Conservation (phyloP, 2,329 filamentous ascomycete species). For the Eutypella sp. region DNA sequence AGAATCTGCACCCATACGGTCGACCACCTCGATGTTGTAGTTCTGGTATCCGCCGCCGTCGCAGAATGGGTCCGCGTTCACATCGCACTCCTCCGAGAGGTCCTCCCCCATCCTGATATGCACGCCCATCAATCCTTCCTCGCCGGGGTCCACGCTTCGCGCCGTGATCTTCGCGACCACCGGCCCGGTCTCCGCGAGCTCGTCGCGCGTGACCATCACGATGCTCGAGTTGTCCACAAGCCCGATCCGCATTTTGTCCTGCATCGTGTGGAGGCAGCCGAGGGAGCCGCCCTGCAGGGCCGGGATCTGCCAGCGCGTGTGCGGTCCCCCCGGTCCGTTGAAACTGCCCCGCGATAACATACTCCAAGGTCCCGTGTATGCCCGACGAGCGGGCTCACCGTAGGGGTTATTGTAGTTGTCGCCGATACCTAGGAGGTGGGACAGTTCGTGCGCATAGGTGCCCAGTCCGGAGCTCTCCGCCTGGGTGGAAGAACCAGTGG, state of each 20-base stretch:
- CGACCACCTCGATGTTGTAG: constrained; percentile 49
- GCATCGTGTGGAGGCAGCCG: constrained; percentile 47
- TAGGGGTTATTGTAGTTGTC: constrained; percentile 55
- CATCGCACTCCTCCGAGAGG: constrained; percentile 39
- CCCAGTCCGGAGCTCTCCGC: constrained; percentile 49
- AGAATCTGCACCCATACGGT: constrained; percentile 49
- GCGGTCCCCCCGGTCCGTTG: constrained; percentile 49
- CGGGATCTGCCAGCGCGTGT: constrained; percentile 48
- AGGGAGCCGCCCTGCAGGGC: constrained; percentile 42
- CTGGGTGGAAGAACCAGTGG: constrained; percentile 46
- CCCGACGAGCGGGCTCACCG: constrained; percentile 36
- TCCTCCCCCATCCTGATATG: constrained; percentile 42
- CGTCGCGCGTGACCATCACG: constrained; percentile 38
- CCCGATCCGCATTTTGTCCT: constrained; percentile 48
- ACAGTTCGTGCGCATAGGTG: constrained; percentile 49
- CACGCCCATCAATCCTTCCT: constrained; percentile 38
- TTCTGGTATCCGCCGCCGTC: constrained; percentile 46
- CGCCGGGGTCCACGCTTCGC: constrained; percentile 37
- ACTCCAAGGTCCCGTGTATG: constrained; percentile 47
- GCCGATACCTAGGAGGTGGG: constrained; percentile 45
- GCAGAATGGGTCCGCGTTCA: constrained; percentile 38
- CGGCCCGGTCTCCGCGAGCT: constrained; percentile 36
- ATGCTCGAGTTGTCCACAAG: constrained; percentile 39
- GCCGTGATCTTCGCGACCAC: constrained; percentile 43
- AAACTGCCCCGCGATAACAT: constrained; percentile 50